phyloP scores from a whole-genome alignment of 148 eudicot genomes.

The Oxyria digyna region DNA sequence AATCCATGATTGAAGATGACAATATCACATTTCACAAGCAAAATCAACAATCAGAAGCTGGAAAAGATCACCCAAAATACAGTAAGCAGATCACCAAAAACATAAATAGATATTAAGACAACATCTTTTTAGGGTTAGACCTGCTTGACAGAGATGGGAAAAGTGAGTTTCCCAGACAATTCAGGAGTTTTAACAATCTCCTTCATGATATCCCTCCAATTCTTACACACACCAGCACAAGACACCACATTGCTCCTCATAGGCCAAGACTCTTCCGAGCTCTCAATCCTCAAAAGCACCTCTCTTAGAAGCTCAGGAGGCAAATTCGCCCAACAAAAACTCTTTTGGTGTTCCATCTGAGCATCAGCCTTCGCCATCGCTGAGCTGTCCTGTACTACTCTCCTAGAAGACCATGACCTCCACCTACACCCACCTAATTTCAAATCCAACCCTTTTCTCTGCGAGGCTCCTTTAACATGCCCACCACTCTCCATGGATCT shows the following conservation, averaged over 20 bases:
- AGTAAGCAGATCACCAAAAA: too few relatives aligned
- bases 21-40: neutral
- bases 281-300: slow-evolving; percentile 53
- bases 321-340: slow-evolving; percentile 42
- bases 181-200: slow-evolving; percentile 50
- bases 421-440: slow-evolving; percentile 27
- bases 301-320: slow-evolving; percentile 68
- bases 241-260: slow-evolving; percentile 33
- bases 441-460: slow-evolving; percentile 18
- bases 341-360: slow-evolving; percentile 18
- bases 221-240: slow-evolving; percentile 52
- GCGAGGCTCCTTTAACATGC: slow-evolving; percentile 5
- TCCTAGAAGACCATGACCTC: slow-evolving; percentile 40
- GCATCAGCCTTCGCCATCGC: slow-evolving; percentile 22
- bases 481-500: slow-evolving; percentile 8
- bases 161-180: slow-evolving; percentile 37
- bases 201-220: slow-evolving; percentile 50
- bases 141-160: slow-evolving; percentile 60
- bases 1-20: neutral
- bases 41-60: neutral
- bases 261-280: slow-evolving; percentile 48
- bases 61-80: neutral
- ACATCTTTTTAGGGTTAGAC: slow-evolving; percentile 11
- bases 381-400: slow-evolving; percentile 35
- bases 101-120: too few relatives aligned